Conservation (phyloP, 352 stramenopile genomes). For the Globisporangium canariense region DNA sequence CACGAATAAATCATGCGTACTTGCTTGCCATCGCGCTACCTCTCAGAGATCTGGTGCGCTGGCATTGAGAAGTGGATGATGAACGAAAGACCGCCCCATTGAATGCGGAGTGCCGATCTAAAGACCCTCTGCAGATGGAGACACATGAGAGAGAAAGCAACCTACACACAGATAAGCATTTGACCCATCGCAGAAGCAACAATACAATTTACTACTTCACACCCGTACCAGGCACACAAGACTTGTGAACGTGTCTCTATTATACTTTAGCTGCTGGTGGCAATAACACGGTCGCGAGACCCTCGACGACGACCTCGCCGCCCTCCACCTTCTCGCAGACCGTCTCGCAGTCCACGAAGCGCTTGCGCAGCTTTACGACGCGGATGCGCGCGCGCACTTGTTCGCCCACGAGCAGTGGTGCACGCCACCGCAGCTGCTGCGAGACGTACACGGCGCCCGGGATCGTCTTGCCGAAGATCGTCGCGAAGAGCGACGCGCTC, state of each 20-base stretch:
- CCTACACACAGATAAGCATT: background rate
- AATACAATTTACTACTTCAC: conserved; percentile 2
- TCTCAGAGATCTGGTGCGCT: background rate
- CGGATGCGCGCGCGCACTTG: conserved; percentile 51
- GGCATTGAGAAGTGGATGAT: background rate
- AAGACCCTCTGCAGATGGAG: background rate
- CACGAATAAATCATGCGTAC: conserved; percentile 19
- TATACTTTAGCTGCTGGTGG: conserved; percentile 15
- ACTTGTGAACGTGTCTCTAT: background rate
- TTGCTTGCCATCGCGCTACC: background rate
- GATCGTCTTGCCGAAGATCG: conserved; percentile 73
- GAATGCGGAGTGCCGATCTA: no score
- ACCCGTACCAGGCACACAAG: background rate
- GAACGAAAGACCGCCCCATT: no score
- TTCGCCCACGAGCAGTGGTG: conserved; percentile 64
- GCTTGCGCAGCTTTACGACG: conserved; percentile 55
- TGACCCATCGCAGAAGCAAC: conserved; percentile 1
- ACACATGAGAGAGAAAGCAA: background rate
- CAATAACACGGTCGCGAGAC: conserved; percentile 63
- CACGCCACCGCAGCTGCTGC: conserved; percentile 64
- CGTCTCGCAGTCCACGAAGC: conserved; percentile 76
- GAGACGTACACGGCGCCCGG: conserved; percentile 74
- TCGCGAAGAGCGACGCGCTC: conserved; percentile 75
- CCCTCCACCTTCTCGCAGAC: conserved; percentile 45
- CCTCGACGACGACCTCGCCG: conserved; percentile 59